Base-by-base conservation (phyloP, 148 eudicot species). In the Chenopodium quinoa region DNA sequence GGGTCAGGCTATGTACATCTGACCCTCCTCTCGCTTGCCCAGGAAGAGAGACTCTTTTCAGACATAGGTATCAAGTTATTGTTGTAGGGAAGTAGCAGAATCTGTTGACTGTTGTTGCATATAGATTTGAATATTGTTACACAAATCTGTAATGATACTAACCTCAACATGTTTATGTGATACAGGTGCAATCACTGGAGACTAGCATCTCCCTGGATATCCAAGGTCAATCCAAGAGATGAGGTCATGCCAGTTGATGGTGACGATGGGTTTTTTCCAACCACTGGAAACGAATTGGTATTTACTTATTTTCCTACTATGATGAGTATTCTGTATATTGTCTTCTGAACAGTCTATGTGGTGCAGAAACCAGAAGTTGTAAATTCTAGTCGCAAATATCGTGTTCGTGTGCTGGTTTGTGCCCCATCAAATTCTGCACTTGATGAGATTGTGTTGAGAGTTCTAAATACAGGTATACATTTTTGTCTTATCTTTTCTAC, bases 361-460 rank as follows among this genome's bases (percentile, higher is more conserved):
- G 44, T 86, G 73, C 90, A 95, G 99, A 96, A 91, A 91, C 99
- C 99, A 66, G 99, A 93, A 88, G 94, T 91, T 81, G 93, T 96
- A 34, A 85, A 89, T 78, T 92, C 97, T 81, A 89, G 90, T 81
- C 92, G 98, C 71, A 96, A 94, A 82, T 92, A 94, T 83, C 98
- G 99, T 71, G 95, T 94, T 52, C 98, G 98, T 83, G 95, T 96
- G 81, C 78, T 96, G 82, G 98, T 96, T 68, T 96, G 99, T 87
- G 99, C 99, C 63, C 99, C 99, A 81, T 96, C 99, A 84, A 96
- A 96, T 85, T 96, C 98, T 79, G 99, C 99, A 13, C 95, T 96
- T 76, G 99, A 96, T 80, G 99, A 96, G 88, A 96, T 96, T 84
- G 99, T 96, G 63, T 80, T 90, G 86, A 95, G 97, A 50, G 85